Evolutionary conservation across 106 monocot species (phyloP).

Genomic region (Triglochin maritima): DNA sequence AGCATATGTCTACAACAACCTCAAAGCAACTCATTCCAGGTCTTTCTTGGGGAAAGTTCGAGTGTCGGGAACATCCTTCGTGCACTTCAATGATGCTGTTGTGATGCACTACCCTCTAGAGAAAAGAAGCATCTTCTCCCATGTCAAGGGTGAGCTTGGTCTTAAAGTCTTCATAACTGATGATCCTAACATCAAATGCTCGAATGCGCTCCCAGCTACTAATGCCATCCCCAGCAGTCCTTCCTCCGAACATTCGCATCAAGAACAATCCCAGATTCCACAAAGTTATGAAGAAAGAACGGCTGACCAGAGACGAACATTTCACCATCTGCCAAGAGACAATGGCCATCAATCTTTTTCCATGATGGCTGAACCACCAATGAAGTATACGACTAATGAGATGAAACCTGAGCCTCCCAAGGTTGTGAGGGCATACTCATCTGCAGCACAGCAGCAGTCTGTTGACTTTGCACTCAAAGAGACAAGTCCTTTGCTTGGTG

Average conservation of each 20-base stretch:
- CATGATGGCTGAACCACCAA: constrained; percentile 5
- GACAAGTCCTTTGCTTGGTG: constrained; percentile 51
- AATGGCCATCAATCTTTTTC: constrained; percentile 5
- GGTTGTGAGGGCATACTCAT: constrained; percentile 21
- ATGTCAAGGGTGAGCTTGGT: constrained; percentile 41
- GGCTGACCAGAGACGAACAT: not conserved
- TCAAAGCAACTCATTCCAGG: constrained; percentile 16
- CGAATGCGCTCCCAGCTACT: constrained; percentile 16
- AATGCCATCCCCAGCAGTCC: constrained; percentile 9
- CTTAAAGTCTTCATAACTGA: constrained; percentile 41
- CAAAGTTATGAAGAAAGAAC: not conserved
- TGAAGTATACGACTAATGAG: constrained; percentile 1
- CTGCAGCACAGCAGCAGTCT: constrained; percentile 25
- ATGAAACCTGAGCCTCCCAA: constrained; percentile 27
- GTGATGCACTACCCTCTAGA: constrained; percentile 37
- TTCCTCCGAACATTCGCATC: not conserved
- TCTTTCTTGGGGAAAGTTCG: constrained; percentile 39
- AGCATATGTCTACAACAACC: constrained; percentile 30
- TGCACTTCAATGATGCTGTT: constrained; percentile 22
- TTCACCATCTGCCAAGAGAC: constrained; percentile 23
- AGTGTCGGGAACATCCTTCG: constrained; percentile 38
- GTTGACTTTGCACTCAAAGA: constrained; percentile 47
- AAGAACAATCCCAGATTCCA: not conserved
- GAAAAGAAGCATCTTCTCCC: constrained; percentile 41
- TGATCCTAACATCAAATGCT: constrained; percentile 28